phyloP scores from a whole-genome alignment of 352 stramenopile species.

The Globisporangium takayamanum region DNA sequence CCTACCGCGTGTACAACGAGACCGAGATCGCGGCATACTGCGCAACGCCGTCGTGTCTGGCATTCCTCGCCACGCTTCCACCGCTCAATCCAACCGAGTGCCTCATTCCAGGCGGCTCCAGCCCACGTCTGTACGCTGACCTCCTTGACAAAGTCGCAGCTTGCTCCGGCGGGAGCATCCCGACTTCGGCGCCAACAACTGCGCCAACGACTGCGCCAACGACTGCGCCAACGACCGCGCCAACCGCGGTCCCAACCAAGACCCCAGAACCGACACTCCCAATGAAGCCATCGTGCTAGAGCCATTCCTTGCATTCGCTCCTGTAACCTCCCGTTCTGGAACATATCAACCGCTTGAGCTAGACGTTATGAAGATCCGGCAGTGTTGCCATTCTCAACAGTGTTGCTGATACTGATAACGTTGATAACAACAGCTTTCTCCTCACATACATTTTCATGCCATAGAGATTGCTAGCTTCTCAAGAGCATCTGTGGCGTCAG shows the following conservation, averaged over 20 bases:
- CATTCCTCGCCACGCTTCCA: slow-evolving; percentile 4
- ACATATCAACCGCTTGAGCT: too few species aligned
- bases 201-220: background rate
- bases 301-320: too few species aligned
- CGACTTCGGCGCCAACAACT: background rate
- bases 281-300: background rate
- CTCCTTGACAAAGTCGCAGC: background rate
- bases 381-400: too few species aligned
- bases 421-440: too few species aligned
- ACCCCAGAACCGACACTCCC: background rate
- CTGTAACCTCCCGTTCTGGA: too few species aligned
- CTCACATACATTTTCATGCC: too few species aligned
- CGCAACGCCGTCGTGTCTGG: background rate
- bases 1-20: slow-evolving; percentile 3
- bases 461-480: too few species aligned
- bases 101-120: background rate
- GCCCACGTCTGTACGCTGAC: background rate
- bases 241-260: background rate
- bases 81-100: slow-evolving; percentile 5
- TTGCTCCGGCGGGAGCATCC: background rate
- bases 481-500: too few species aligned
- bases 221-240: background rate
- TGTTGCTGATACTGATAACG: too few species aligned
- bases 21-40: slow-evolving; percentile 7
- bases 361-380: too few species aligned